Percentiles rank a stretch among this genome's conserved stretches.
phyloP scores from a whole-genome alignment of 2,329 filamentous ascomycete species.

The Pyrenochaeta sp. region DNA sequence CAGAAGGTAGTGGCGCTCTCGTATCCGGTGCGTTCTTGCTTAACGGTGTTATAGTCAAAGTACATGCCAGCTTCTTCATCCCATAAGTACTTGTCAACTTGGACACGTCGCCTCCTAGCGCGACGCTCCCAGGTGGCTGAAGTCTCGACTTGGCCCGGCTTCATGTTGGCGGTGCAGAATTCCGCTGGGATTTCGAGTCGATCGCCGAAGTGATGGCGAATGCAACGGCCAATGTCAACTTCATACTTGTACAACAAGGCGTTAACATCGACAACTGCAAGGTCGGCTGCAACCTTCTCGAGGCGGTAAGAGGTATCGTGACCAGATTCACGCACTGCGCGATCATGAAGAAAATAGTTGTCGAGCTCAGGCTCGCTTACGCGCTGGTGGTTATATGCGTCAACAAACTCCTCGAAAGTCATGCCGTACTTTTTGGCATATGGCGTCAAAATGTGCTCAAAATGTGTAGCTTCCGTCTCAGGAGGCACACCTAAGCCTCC shows the following conservation, averaged over 20 bases:
- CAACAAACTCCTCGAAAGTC: conserved; percentile 83
- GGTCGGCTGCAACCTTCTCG: conserved; percentile 79
- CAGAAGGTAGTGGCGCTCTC: conserved; percentile 95
- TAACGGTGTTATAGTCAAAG: conserved; percentile 93
- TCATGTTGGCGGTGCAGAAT: conserved; percentile 73
- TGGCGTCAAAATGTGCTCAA: conserved; percentile 80
- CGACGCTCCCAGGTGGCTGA: conserved; percentile 92
- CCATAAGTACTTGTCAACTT: conserved; percentile 95
- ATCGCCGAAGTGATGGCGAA: conserved; percentile 85
- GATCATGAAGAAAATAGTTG: conserved; percentile 94
- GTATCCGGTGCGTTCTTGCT: conserved; percentile 81
- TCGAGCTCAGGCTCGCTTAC: conserved; percentile 89
- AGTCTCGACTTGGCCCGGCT: conserved; percentile 76
- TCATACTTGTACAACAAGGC: conserved; percentile 97
- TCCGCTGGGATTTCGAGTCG: conserved; percentile 82
- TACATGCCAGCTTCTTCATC: conserved; percentile 92
- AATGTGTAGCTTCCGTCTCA: conserved; percentile 89
- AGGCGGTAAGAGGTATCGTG: conserved; percentile 96
- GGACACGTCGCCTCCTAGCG: conserved; percentile 81
- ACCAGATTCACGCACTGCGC: conserved; percentile 93
- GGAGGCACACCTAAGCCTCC: conserved; percentile 86
- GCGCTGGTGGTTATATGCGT: conserved; percentile 79
- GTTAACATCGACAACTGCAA: conserved; percentile 95
- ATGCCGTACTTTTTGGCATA: conserved; percentile 86
- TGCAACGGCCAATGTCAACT: conserved; percentile 86